A percentile compares a stretch with the other conserved stretches of the same genome.
phyloP scores from a whole-genome alignment of 1,284 basidiomycete genomes.

The Marasmius sp. region DNA sequence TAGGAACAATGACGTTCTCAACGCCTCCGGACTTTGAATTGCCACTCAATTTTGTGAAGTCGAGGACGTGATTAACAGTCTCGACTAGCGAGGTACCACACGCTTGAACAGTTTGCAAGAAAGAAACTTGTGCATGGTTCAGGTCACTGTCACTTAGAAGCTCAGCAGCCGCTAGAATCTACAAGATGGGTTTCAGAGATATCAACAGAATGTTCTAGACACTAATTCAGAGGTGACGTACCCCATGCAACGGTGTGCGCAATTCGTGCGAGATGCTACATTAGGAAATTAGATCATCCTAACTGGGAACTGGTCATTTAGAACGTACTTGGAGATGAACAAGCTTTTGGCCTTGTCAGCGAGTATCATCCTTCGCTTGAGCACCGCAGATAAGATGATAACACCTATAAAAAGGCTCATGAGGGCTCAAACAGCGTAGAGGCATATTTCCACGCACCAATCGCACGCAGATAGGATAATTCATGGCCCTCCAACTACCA shows the following conservation, averaged over 20 bases:
- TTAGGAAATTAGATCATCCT: conserved; percentile 14
- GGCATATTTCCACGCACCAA: conserved; percentile 44
- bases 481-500: conserved; percentile 86
- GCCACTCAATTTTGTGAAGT: conserved; percentile 96
- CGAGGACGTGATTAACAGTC: conserved; percentile 94
- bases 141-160: conserved; percentile 82
- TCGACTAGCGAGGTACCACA: conserved; percentile 83
- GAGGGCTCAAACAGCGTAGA: conserved; percentile 2
- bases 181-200: conserved; percentile 12
- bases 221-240: conserved; percentile 28
- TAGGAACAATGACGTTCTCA: conserved; percentile 72
- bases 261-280: conserved; percentile 91
- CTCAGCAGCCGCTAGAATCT: conserved; percentile 91
- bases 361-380: conserved; percentile 90
- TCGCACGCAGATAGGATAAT: conserved; percentile 87
- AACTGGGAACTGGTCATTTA: conserved; percentile 14
- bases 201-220: neutral
- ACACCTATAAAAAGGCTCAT: conserved; percentile 55
- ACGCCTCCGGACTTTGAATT: conserved; percentile 75
- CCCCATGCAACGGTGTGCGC: conserved; percentile 86
- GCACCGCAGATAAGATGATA: conserved; percentile 91
- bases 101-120: conserved; percentile 87
- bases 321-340: conserved; percentile 83
- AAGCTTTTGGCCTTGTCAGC: conserved; percentile 92
- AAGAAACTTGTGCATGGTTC: conserved; percentile 81